Base-by-base conservation (phyloP, 441 rosid species). In the Aquilaria agallochum region DNA sequence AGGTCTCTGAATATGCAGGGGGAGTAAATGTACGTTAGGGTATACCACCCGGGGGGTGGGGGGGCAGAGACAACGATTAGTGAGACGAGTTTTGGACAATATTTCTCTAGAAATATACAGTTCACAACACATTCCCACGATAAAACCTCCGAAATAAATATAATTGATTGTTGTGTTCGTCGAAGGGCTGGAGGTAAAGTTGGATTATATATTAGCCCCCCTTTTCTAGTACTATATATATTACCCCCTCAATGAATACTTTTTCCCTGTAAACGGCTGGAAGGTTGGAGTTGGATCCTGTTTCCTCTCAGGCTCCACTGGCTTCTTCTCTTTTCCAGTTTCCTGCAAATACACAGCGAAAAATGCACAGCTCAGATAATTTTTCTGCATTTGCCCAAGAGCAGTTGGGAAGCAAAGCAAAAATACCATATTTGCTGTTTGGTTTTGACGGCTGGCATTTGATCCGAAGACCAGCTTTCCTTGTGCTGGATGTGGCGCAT, bases 401-500 rank as follows among this genome's bases (percentile, higher is more conserved):
- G 27, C 27, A 20, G 27, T 20, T 20, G 27, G 27, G 27, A 20
- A 20, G 27, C 27, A 20, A 20, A 20, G 27, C 27, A 11, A 52
- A 10, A 50, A 13, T 63, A 80, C 90, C 87, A 76, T 83, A 20
- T 54, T 77, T 6, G 6, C 40, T 8, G 73, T 59, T 59, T 79
- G 85, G 55, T 70, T 77, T 4, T 72, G 64, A 36, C 72, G 88
- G 65, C 69, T 70, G 33, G 69, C 76, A 30, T 79, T 87, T 51
- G 84, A 75, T 58, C 97, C 95, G 59, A 93, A 93, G 52, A 93
- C 98, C 54, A 93, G 98, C 71, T 93, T 93, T 59, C 98, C 98
- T 69, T 88, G 90, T 62, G 96, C 65, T 68, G 90, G 89, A 7
- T 79, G 84, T 55, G 9, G 74, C 51, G 50, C 50, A 70, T 71